phyloP scores from a whole-genome alignment of 176 grass and related monocot genomes.

The Pharus latifolius region DNA sequence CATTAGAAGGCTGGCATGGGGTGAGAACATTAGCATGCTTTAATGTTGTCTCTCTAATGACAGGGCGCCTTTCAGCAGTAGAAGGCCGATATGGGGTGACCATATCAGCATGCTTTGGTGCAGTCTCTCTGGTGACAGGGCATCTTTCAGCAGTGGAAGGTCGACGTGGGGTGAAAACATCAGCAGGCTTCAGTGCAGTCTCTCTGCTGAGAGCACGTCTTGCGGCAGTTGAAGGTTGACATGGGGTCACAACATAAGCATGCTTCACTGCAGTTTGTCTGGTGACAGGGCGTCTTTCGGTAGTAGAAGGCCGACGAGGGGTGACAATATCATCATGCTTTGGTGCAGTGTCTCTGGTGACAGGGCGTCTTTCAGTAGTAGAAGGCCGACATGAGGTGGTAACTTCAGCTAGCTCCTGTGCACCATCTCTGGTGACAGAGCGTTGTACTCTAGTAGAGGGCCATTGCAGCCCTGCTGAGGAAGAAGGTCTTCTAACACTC shows the following conservation, averaged over 20 bases:
- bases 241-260: neutral
- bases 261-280: neutral
- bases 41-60: neutral
- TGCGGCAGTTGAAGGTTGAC: conserved; percentile 21
- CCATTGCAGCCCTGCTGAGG: conserved; percentile 24
- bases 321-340: conserved; percentile 26
- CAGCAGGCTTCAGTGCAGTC: neutral
- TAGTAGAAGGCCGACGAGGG: conserved; percentile 16
- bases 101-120: conserved; percentile 25
- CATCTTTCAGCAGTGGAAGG: conserved; percentile 34
- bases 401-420: conserved; percentile 5
- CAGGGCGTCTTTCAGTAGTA: conserved; percentile 20
- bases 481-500: conserved; percentile 30
- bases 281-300: conserved; percentile 24
- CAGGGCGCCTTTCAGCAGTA: conserved; percentile 28
- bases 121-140: conserved; percentile 10
- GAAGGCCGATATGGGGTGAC: conserved; percentile 13
- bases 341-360: conserved; percentile 9
- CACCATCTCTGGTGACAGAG: conserved; percentile 23
- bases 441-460: conserved; percentile 11
- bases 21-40: neutral
- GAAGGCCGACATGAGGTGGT: conserved; percentile 17
- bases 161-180: conserved; percentile 10
- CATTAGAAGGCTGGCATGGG: neutral
- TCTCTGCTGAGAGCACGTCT: conserved; percentile 26